Evolutionary conservation across 495 filamentous ascomycete species (phyloP).

Genomic region (Penicillium riverlandense): DNA sequence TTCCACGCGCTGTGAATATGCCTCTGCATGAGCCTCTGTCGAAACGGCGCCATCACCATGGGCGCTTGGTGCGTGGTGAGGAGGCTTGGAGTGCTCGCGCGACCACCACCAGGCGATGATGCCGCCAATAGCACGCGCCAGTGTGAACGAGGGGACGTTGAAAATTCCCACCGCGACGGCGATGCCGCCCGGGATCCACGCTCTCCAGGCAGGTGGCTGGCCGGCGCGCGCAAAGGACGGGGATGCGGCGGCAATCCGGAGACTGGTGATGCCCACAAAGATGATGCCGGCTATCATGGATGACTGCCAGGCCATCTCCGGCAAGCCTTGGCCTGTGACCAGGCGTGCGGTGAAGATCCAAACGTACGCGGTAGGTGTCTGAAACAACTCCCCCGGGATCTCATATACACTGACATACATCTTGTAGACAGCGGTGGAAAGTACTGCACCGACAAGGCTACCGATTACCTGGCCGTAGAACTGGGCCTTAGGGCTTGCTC

Average conservation of each 20-base stretch:
- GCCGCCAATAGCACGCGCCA: slow-evolving; percentile 83
- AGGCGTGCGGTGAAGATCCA: slow-evolving; percentile 96
- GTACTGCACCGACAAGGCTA: slow-evolving; percentile 76
- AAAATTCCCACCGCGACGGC: slow-evolving; percentile 97
- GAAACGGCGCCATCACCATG: not conserved
- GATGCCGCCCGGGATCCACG: slow-evolving; percentile 79
- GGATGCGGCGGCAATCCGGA: slow-evolving; percentile 53
- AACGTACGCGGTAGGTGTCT: slow-evolving; percentile 88
- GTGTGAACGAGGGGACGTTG: slow-evolving; percentile 91
- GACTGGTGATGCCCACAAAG: slow-evolving; percentile 60
- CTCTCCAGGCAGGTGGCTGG: slow-evolving; percentile 28
- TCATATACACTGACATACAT: slow-evolving; percentile 87
- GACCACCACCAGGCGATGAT: slow-evolving; percentile 70
- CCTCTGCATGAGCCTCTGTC: not conserved
- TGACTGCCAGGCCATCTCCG: slow-evolving; percentile 70
- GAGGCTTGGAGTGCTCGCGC: slow-evolving; percentile 13
- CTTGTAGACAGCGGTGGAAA: slow-evolving; percentile 82
- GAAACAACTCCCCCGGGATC: slow-evolving; percentile 80
- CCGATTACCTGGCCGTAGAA: slow-evolving; percentile 96
- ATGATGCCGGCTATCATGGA: slow-evolving; percentile 61
- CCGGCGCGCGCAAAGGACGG: slow-evolving; percentile 15
- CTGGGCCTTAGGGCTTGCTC: slow-evolving; percentile 87
- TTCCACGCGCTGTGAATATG: not conserved
- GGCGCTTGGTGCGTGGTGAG: not conserved
- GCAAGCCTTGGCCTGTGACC: slow-evolving; percentile 88